Base-by-base conservation (phyloP, 192 early-diverging fungal species). In the Backusella tuberculispora region DNA sequence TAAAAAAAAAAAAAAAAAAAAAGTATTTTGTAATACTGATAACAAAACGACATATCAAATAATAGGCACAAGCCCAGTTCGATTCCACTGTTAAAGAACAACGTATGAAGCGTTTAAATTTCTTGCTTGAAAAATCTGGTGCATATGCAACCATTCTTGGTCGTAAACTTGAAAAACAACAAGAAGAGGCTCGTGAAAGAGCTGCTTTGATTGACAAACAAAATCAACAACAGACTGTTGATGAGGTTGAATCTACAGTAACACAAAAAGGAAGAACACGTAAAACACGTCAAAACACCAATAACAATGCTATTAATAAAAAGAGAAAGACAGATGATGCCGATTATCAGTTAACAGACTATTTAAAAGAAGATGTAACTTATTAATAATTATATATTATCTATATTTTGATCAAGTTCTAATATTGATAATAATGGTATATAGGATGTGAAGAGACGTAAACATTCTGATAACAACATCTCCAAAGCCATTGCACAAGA, bases 71-170 rank as follows among this genome's bases (percentile, higher is more conserved):
- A 44, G 84, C 81, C 8, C 86, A 91, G 76, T 93, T 89, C 77
- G 86, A 88, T 41, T 75, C 82, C 0, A 75, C 85, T 21, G 85
- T 86, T 47, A 85, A 88, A 42, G 83, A 87, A 43, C 87, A 93
- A 72, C 84, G 92, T 19, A 83, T 91, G 74, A 88, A 93, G 73
- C 89, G 94, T 24, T 83, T 95, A 12, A 85, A 93, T 70, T 93
- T 92, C 75, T 85, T 97, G 70, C 82, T 97, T 5, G 91, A 93
- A 76, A 92, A 92, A 74, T 94, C 95, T 0, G 87, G 92, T 3
- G 87, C 92, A 0, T 97, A 95, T 78, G 90, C 91, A 45, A 87
- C 85, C 38, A 95, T 95, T 76, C 81, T 97, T 3, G 87, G 89
- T 1, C 77, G 87, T n/a, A 90, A 92, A 79, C 81, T 97, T 65